Evolutionary conservation across 371 early-diverging fungal species (phyloP), one percentile per base, ranked within the genome.

Genomic region (Zancudomyces culisetae): DNA sequence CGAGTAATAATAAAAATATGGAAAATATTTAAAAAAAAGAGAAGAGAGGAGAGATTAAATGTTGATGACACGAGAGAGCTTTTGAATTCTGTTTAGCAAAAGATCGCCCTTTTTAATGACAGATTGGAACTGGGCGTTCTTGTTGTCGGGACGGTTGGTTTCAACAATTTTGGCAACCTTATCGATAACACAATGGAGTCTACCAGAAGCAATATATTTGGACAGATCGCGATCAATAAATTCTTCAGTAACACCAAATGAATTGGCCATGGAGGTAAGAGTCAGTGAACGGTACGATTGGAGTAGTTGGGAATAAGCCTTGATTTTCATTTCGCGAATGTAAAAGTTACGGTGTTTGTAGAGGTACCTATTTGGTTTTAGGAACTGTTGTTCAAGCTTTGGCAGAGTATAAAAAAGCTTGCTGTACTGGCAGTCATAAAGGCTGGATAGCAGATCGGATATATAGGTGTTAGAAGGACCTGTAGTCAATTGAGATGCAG

Each of bases 151-250:
- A 51, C 94, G 82, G 71, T 91, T 94, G 20, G 95, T 93, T 60
- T 88, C 90, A 49, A 99, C 89, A 39, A 96, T 80, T 19, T 95
- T 94, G 53, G 81, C 84, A n/a, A 99, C 95, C 64, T 94, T 94
- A 71, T 99, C 99, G 63, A 99, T 98, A 22, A 92, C 94, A 61
- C 97, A 97, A 69, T 94, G 89, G 43, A 99, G 73, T 26, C 98
- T 87, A 21, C 93, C 94, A 6, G 90, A 87, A 15, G 96, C 86
- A 63, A 98, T 96, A 64, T 94, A 98, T 55, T 79, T 79, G 53
- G 90, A 83, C 42, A 99, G 69, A 61, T 99, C 98, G 57, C 86
- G 70, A 70, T 98, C 98, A 57, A 96, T 90, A 55, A 83, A 98
- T 41, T 87, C 90, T 60, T 87, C 83, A 10, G 80, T 78, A 47